phyloP scores from a whole-genome alignment of 2,329 filamentous ascomycete species.

The Botrytis elliptica region DNA sequence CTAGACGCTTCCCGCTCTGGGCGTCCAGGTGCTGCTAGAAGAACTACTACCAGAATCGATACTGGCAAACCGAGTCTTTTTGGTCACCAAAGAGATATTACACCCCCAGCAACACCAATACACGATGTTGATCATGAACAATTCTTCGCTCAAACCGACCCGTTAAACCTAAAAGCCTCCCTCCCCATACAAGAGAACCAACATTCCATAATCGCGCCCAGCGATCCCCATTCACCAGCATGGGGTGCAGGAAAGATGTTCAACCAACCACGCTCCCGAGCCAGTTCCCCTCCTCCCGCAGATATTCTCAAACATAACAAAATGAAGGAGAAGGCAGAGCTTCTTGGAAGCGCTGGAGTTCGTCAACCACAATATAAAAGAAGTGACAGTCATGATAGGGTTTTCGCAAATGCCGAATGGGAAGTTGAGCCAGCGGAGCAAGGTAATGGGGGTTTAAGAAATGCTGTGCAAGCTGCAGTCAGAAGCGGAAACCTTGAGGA shows the following conservation, averaged over 20 bases:
- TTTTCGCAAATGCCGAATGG: conserved; percentile 79
- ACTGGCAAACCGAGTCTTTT: conserved; percentile 49
- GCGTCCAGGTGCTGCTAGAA: conserved; percentile 32
- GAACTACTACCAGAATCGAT: conserved; percentile 51
- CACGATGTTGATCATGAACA: conserved; percentile 44
- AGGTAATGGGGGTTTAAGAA: conserved; percentile 88
- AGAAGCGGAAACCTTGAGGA: conserved; percentile 69
- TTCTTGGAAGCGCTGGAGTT: conserved; percentile 57
- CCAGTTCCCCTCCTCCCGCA: conserved; percentile 70
- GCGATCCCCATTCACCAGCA: conserved; percentile 70
- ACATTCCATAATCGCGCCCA: conserved; percentile 59
- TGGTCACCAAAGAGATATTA: conserved; percentile 33
- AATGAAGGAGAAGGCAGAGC: conserved; percentile 55
- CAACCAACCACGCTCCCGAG: conserved; percentile 71
- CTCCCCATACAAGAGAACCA: conserved; percentile 51
- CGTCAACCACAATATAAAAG: conserved; percentile 54
- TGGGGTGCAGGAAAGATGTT: conserved; percentile 58
- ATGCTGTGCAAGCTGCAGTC: conserved; percentile 77
- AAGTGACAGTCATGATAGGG: conserved; percentile 64
- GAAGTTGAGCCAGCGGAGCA: conserved; percentile 81
- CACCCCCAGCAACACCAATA: conserved; percentile 39
- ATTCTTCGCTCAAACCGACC: conserved; percentile 58
- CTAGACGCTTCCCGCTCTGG: conserved; percentile 18
- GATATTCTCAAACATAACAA: conserved; percentile 70
- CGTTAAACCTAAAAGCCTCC: conserved; percentile 50